Evolutionary conservation across 2,329 filamentous ascomycete species (phyloP), one percentile per base, ranked within the genome.

Genomic region (Fusarium compactum): DNA sequence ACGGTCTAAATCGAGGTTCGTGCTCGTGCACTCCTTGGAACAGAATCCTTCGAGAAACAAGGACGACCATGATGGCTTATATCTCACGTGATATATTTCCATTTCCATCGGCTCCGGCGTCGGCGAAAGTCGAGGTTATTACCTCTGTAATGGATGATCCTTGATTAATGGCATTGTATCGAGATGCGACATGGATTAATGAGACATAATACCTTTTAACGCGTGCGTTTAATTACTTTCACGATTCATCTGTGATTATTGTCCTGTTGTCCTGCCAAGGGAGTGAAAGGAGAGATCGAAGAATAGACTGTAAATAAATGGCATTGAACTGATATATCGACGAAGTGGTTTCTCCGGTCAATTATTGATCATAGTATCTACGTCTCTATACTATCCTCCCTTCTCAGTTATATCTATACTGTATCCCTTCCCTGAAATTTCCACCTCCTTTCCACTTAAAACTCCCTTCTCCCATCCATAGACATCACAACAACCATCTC

Each of bases 11-110:
- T 55, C 63, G 43, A 66, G 38, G 16, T n/a, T 38, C 34, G 34
- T 25, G 45, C 29, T 53, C 24, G 50, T 43, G 40, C 61, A 18
- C 44, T 34, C 5, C 27, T 53, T 52, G 47, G 55, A 60, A 43
- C 38, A 12, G 34, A 40, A 53, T 46, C 34, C 51, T 54, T 15
- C 51, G n/a, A 20, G 29, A 29, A 59, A 51, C 51, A 58, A 46
- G 45, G 40, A 30, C 34, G 40, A 30, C 34, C 22, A n/a, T 58
- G 27, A 54, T 51, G 14, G 9, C 20, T 41, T 46, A 14, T 22
- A 40, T 15, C 43, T 48, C 63, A 66, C 62, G 63, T 61, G 62
- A 61, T 24, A n/a, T 12, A 6, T 29, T 30, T 32, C 34, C 18
- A 40, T 27, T 15, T 38, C n/a, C 11, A n/a, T 44, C 54, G 22